Percentiles rank a stretch among this genome's conserved stretches.
These are phyloP conservation scores for Prototheca wickerhamii DNA, from an alignment of 163 green algal genomes.

Conservation along the genomic window DNA sequence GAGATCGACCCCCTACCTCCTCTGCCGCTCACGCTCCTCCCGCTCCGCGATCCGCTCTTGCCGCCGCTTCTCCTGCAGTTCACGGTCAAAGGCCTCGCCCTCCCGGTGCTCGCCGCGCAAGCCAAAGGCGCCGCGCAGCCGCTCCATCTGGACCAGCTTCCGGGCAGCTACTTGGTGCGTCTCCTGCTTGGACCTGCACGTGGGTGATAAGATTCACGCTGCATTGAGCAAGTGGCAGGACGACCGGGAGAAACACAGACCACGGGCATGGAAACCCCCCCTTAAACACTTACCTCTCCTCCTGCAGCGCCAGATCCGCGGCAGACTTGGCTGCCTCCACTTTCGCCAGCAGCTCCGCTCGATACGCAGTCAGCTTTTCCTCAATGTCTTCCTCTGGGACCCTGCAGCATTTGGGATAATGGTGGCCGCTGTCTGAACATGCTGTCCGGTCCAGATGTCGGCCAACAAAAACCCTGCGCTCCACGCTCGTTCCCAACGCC, in stretches of 20 bases:
- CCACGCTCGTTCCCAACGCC: too few species aligned
- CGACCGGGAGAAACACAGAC: too few species aligned
- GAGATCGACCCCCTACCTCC: background rate
- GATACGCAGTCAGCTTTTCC: constrained; percentile 34
- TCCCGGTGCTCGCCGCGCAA: constrained; percentile 47
- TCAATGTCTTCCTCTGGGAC: constrained; percentile 51
- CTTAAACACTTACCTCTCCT: too few species aligned
- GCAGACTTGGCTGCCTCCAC: constrained; percentile 5
- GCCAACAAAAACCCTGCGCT: too few species aligned
- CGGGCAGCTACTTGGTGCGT: constrained; percentile 65
- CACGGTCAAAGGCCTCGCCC: constrained; percentile 66
- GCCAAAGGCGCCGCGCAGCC: constrained; percentile 52
- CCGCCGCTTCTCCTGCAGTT: constrained; percentile 56
- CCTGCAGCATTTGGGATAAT: constrained; percentile 26
- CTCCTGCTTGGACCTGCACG: constrained; percentile 32
- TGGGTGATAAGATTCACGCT: too few species aligned
- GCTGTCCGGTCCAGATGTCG: too few species aligned
- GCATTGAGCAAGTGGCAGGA: too few species aligned
- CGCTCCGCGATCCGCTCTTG: constrained; percentile 37
- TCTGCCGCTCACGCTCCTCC: constrained; percentile 26
- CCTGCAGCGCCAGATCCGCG: too few species aligned
- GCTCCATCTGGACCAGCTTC: constrained; percentile 69
- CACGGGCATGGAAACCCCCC: too few species aligned
- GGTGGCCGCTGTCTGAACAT: too few species aligned
- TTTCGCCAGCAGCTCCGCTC: constrained; percentile 23